Conservation (phyloP, 2,329 filamentous ascomycete species). For the Xylariaceae sp. region DNA sequence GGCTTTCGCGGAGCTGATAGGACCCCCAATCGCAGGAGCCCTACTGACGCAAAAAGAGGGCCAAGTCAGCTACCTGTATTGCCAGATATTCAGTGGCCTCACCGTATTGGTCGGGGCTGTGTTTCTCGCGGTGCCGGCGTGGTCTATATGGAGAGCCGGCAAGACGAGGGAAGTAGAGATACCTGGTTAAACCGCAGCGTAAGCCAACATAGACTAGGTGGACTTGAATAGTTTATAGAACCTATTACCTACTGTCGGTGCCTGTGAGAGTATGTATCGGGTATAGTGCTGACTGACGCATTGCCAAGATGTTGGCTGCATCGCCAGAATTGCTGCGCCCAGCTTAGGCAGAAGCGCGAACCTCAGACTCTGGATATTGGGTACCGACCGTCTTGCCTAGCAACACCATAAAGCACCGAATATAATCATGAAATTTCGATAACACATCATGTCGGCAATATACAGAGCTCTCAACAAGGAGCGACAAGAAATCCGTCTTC, state of each 20-base stretch:
- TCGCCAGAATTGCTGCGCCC: too few species aligned
- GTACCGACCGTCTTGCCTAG: too few species aligned
- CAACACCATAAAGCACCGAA: too few species aligned
- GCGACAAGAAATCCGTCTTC: neutral
- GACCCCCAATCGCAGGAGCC: conserved; percentile 6
- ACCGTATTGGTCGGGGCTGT: conserved; percentile 5
- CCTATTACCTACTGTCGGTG: too few species aligned
- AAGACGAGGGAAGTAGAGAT: neutral
- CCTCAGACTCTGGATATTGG: too few species aligned
- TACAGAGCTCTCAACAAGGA: neutral
- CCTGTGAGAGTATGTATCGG: too few species aligned
- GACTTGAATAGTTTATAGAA: too few species aligned
- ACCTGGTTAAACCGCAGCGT: neutral
- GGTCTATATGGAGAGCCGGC: conserved; percentile 2
- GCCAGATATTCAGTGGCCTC: conserved; percentile 10
- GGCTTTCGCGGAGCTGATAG: conserved; percentile 8
- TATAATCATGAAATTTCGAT: neutral
- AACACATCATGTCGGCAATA: neutral
- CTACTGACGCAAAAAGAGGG: conserved; percentile 6
- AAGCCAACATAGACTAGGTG: too few species aligned
- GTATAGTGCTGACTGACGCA: too few species aligned
- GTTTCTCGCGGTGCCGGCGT: conserved; percentile 7
- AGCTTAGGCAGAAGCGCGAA: too few species aligned
- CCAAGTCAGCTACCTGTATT: conserved; percentile 2
- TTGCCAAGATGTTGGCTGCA: too few species aligned